Evolutionary conservation across 371 early-diverging fungal species (phyloP).

Genomic region (Encephalitozoon cuniculi): DNA sequence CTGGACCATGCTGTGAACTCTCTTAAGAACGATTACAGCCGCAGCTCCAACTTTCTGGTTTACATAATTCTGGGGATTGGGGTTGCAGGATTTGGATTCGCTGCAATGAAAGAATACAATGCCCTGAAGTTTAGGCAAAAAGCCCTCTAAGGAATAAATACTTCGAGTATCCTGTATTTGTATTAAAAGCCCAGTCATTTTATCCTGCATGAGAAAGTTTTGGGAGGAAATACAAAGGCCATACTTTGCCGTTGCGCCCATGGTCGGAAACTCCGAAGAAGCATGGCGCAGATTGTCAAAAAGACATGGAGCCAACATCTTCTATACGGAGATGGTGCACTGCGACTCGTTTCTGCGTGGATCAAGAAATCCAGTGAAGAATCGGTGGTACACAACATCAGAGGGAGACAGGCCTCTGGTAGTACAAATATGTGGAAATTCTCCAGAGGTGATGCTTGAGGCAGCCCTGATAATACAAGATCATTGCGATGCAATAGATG

Average conservation of each 20-base stretch:
- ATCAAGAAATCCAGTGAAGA: conserved; percentile 42
- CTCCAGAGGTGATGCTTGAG: conserved; percentile 70
- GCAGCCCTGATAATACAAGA: conserved; percentile 68
- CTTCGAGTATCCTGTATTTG: background rate
- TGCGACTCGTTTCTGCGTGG: conserved; percentile 71
- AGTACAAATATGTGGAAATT: conserved; percentile 94
- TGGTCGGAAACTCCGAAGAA: conserved; percentile 66
- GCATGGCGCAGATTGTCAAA: conserved; percentile 83
- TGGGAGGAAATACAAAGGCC: conserved; percentile 30
- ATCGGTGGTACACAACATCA: conserved; percentile 63
- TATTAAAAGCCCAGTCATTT: background rate
- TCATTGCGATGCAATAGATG: conserved; percentile 83
- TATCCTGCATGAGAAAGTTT: conserved; percentile 1
- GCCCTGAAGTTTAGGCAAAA: background rate
- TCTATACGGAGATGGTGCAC: conserved; percentile 97
- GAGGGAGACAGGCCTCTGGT: conserved; percentile 74
- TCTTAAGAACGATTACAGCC: background rate
- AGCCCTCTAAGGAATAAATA: background rate
- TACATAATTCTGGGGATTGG: conserved; percentile 2
- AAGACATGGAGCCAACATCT: conserved; percentile 76
- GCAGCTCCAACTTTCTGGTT: background rate
- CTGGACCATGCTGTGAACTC: background rate
- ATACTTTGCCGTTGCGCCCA: conserved; percentile 50
- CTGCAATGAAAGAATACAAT: conserved; percentile 12
- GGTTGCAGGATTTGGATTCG: background rate